Conservation (phyloP, 768 basidiomycete species). For the Hygrocybe punicea region DNA sequence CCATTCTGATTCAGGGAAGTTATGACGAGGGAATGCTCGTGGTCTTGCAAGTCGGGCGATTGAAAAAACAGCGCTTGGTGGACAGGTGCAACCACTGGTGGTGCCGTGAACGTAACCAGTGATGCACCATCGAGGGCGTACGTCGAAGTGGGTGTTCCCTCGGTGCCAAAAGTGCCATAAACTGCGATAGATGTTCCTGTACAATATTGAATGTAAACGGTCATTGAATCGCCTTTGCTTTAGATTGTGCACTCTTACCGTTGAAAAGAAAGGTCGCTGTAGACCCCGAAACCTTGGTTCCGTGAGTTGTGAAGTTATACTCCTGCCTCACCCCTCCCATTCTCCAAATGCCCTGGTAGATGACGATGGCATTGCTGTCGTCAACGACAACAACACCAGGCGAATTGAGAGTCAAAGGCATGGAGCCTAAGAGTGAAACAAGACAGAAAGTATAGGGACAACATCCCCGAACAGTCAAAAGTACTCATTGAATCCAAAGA, state of each 20-base stretch:
- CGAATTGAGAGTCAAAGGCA: neutral
- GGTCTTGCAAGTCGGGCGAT: conserved; percentile 2
- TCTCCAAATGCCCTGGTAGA: conserved; percentile 11
- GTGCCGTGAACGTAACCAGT: conserved; percentile 2
- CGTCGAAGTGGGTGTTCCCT: conserved; percentile 6
- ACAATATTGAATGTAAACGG: neutral
- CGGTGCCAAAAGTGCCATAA: conserved; percentile 11
- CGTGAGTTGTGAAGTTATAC: conserved; percentile 11
- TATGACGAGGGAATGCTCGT: conserved; percentile 12
- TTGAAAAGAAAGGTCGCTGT: conserved; percentile 14
- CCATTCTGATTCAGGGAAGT: neutral
- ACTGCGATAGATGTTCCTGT: conserved; percentile 19
- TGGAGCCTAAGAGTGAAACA: neutral
- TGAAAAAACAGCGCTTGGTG: conserved; percentile 13
- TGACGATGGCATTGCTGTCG: conserved; percentile 14
- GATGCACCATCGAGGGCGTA: conserved; percentile 14
- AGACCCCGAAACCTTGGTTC: conserved; percentile 8
- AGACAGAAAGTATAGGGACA: no score
- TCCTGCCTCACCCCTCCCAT: conserved; percentile 7
- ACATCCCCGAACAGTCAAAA: no score
- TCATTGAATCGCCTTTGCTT: neutral
- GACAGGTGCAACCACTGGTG: neutral
- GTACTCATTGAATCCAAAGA: no score
- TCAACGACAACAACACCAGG: conserved; percentile 8
- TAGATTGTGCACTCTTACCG: conserved; percentile 4